Percentiles rank a stretch among this genome's conserved stretches.
Evolutionary conservation across 306 rosid genomes (phyloP).

Genomic region (Senna tora): DNA sequence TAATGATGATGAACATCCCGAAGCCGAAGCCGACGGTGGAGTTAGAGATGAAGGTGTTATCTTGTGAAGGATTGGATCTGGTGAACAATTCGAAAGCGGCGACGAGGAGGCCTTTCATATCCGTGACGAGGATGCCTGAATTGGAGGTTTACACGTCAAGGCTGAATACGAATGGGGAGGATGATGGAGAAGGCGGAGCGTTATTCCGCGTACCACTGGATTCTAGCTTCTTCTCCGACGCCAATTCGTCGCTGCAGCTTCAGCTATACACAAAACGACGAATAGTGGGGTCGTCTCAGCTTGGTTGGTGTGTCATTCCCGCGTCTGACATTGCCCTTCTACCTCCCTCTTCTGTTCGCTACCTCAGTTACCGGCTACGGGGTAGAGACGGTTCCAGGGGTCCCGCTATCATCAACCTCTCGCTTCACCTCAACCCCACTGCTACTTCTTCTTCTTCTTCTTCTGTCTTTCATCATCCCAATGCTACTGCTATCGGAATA

Average conservation of each 20-base stretch:
- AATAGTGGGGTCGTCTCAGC: conserved; percentile 43
- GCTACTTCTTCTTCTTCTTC: too few species aligned
- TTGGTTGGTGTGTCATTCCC: conserved; percentile 64
- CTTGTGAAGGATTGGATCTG: neutral
- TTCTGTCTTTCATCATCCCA: too few species aligned
- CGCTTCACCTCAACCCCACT: conserved; percentile 31
- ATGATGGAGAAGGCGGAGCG: conserved; percentile 30
- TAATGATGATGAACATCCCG: too few species aligned
- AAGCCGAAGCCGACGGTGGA: neutral
- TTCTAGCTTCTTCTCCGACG: conserved; percentile 47
- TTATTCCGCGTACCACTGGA: conserved; percentile 48
- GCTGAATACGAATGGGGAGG: conserved; percentile 12
- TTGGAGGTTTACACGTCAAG: neutral
- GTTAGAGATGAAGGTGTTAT: conserved; percentile 3
- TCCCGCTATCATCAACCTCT: conserved; percentile 48
- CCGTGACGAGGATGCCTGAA: too few species aligned
- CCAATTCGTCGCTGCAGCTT: conserved; percentile 45
- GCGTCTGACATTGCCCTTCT: conserved; percentile 49
- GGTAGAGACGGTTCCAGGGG: conserved; percentile 57
- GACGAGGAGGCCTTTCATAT: too few species aligned
- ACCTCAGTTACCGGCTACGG: conserved; percentile 67
- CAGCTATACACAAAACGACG: conserved; percentile 48
- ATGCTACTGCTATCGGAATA: neutral
- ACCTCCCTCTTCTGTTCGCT: conserved; percentile 35
- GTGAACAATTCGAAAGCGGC: too few species aligned